Conservation (phyloP, 2,329 filamentous ascomycete genomes). For the Periconia macrospinosa region DNA sequence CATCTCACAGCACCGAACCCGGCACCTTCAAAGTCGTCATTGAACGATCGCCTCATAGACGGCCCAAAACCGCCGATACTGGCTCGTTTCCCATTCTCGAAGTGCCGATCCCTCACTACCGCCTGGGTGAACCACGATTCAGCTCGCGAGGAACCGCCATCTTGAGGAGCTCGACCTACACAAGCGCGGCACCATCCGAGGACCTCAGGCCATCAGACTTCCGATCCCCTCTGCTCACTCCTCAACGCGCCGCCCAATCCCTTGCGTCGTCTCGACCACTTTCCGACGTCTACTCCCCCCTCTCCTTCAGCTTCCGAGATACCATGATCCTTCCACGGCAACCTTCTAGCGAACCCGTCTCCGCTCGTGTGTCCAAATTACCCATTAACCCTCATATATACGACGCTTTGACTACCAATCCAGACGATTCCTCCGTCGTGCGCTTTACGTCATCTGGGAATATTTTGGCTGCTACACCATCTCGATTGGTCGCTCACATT, state of each 20-base stretch:
- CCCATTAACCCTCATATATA: conserved; percentile 69
- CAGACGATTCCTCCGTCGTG: conserved; percentile 80
- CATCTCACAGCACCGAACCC: conserved; percentile 57
- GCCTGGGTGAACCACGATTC: conserved; percentile 79
- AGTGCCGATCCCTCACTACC: conserved; percentile 80
- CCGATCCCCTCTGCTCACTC: conserved; percentile 60
- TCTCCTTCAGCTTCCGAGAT: conserved; percentile 33
- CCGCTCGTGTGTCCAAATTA: conserved; percentile 39
- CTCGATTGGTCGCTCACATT: conserved; percentile 91
- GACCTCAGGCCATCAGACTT: conserved; percentile 71
- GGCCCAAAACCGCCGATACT: conserved; percentile 65
- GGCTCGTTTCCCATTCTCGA: conserved; percentile 63
- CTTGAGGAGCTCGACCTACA: conserved; percentile 78
- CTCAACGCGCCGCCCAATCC: conserved; percentile 42
- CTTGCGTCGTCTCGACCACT: conserved; percentile 39
- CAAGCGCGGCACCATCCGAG: conserved; percentile 66
- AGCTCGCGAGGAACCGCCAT: conserved; percentile 74
- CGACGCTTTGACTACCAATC: conserved; percentile 76
- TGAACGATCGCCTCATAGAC: conserved; percentile 65
- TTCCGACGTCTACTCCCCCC: conserved; percentile 42
- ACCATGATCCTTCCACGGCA: conserved; percentile 42
- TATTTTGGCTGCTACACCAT: conserved; percentile 86
- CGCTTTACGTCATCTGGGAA: conserved; percentile 75
- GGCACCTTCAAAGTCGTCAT: conserved; percentile 81
- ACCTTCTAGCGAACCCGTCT: conserved; percentile 33